phyloP scores from a whole-genome alignment of 441 rosid genomes.

The Adansonia rubrostipa region DNA sequence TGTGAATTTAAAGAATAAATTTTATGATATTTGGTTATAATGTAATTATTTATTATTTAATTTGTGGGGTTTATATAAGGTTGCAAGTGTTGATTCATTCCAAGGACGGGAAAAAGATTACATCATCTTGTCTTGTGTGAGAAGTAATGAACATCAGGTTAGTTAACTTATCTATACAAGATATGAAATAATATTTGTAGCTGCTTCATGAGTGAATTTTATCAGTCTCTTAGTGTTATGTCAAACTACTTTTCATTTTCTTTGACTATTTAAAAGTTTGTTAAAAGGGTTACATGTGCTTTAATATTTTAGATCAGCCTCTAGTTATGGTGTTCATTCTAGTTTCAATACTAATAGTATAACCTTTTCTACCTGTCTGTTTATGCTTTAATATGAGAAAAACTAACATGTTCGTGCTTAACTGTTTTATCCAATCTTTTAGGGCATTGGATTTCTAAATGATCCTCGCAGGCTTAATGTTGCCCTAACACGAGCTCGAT shows the following conservation, averaged over 20 bases:
- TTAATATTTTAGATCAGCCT: slow-evolving; percentile 1
- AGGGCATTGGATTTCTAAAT: slow-evolving; percentile 99
- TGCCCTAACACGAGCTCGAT: slow-evolving; percentile 95
- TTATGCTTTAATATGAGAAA: slow-evolving; percentile 2
- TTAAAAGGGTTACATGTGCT: neutral
- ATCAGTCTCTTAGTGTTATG: slow-evolving; percentile 4
- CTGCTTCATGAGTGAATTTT: neutral
- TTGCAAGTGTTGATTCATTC: slow-evolving; percentile 99
- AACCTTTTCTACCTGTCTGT: neutral
- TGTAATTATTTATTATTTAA: slow-evolving; percentile 25
- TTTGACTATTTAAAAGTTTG: neutral
- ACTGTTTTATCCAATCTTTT: slow-evolving; percentile 34
- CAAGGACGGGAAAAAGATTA: slow-evolving; percentile 99
- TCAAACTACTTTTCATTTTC: slow-evolving; percentile 5
- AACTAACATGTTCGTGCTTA: slow-evolving; percentile 22
- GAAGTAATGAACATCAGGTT: slow-evolving; percentile 99
- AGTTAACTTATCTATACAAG: slow-evolving; percentile 25
- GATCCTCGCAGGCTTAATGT: slow-evolving; percentile 99
- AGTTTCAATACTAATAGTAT: neutral
- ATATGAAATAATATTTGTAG: slow-evolving; percentile 12
- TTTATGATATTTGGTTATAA: slow-evolving; percentile 12
- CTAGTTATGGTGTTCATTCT: slow-evolving; percentile 10
- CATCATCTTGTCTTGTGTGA: slow-evolving; percentile 96
- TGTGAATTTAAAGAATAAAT: neutral
- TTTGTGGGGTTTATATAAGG: slow-evolving; percentile 54